Percentiles rank a stretch among this genome's conserved stretches.
Conservation (phyloP, 495 filamentous ascomycete genomes). For the Ascodesmis nigricans region DNA sequence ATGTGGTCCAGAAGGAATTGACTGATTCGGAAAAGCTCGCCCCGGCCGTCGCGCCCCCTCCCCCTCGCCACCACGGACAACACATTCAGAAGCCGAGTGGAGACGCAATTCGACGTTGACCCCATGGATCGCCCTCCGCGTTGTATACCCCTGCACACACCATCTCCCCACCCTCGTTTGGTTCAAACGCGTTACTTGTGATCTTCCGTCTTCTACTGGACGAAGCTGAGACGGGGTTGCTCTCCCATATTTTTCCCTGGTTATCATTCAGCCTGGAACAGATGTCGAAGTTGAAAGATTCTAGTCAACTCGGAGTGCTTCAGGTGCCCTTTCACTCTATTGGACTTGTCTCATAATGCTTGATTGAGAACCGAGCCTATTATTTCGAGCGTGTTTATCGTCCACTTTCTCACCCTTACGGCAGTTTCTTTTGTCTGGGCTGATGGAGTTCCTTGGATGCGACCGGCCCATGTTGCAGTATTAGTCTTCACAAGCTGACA, state of each 20-base stretch:
- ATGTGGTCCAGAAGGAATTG: conserved; percentile 7
- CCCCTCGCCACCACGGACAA: conserved; percentile 17
- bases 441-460: conserved; percentile 21
- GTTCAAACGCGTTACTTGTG: not conserved
- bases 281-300: too few relatives aligned
- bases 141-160: conserved; percentile 17
- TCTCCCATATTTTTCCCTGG: conserved; percentile 20
- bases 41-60: conserved; percentile 15
- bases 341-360: too few relatives aligned
- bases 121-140: conserved; percentile 20
- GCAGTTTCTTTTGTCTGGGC: conserved; percentile 17
- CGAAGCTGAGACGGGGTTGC: conserved; percentile 15
- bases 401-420: conserved; percentile 8
- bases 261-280: too few relatives aligned
- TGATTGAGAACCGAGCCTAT: too few relatives aligned
- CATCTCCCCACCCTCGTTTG: conserved; percentile 12
- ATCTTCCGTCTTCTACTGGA: not conserved
- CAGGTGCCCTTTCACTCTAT: too few relatives aligned
- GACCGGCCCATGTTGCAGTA: too few relatives aligned
- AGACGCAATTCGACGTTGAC: conserved; percentile 17
- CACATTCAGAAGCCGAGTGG: conserved; percentile 21
- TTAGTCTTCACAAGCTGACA: too few relatives aligned
- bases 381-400: conserved; percentile 2
- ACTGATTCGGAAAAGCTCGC: conserved; percentile 21
- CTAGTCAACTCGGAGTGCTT: too few relatives aligned